Conservation (phyloP, 1,139 yeast genomes). For the Torulaspora globosa region DNA sequence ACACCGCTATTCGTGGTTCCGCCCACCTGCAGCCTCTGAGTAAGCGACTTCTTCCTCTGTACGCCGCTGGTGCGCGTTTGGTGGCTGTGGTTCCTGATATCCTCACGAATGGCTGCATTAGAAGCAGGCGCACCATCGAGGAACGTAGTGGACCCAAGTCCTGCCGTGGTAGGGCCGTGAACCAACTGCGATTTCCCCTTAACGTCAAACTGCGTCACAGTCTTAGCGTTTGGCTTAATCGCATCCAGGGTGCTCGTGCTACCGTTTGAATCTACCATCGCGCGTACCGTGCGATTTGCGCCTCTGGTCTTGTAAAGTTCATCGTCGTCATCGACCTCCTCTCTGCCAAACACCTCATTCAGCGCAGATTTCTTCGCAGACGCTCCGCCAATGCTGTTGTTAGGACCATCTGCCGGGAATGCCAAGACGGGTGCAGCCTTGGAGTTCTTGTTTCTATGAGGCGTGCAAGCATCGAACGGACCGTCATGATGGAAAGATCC, state of each 20-base stretch:
- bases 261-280: constrained; percentile 7
- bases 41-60: constrained; percentile 71
- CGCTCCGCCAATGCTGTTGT: constrained; percentile 73
- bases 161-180: constrained; percentile 81
- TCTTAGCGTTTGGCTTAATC: constrained; percentile 13
- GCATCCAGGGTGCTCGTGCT: constrained; percentile 16
- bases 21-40: constrained; percentile 47
- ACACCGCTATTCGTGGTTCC: constrained; percentile 5
- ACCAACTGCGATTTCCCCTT: constrained; percentile 63
- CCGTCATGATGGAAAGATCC: constrained; percentile 97
- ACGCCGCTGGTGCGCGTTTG: constrained; percentile 44
- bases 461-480: constrained; percentile 97
- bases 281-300: constrained; percentile 5
- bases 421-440: constrained; percentile 91
- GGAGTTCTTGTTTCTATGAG: constrained; percentile 81
- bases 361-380: constrained; percentile 32
- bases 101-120: constrained; percentile 43
- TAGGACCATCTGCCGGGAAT: constrained; percentile 93
- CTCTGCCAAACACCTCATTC: constrained; percentile 33
- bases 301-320: constrained; percentile 12
- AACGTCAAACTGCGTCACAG: constrained; percentile 56
- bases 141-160: constrained; percentile 88
- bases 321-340: constrained; percentile 16
- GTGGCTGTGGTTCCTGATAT: constrained; percentile 27
- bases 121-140: constrained; percentile 97